Base-by-base conservation (phyloP, 768 basidiomycete species). In the Mycena chlorophos region DNA sequence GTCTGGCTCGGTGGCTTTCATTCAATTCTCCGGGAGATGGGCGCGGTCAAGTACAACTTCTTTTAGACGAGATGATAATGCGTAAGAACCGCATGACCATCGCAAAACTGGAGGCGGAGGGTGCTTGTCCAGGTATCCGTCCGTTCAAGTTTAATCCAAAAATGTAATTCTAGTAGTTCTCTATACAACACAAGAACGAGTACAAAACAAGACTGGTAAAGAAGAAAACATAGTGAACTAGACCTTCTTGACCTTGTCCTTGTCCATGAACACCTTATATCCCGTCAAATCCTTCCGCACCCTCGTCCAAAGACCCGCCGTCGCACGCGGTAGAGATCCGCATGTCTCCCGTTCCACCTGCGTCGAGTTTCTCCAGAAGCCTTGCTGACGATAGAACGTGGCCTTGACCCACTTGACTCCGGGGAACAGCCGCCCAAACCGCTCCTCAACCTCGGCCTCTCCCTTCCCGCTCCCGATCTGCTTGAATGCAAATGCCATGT, bases 401-500 rank as follows among this genome's bases (percentile, higher is more conserved):
- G 37, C 47, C 14, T 55, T 40, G 27, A 26, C 26, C 22, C 29
- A 55, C 8, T 40, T 17, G 1, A 2, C 19, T 13, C 6, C 16
- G 4, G 20, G 22, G 19, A 49, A 55, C 22, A 29, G 27, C 3
- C 17, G 8, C 4, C 3, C 25, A n/a, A 49, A 55, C 22, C 48
- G 26, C 10, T 29, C 29, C 14, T 20, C 16, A 14, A 56, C 49
- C 1, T 31, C 10, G 8, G 12, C 6, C 6, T 19, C 14, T 10
- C 27, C 45, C 20, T 8, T 47, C 17, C 17, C 23, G 20, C 1
- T 1, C 19, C 2, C 8, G 2, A 47, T 14, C 3, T 14, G 25
- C 2, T 39, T 27, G n/a, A 49, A 55, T 5, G 47, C 54, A 10
- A 37, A 5, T 1, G 48, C 54, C 47, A 55, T 55, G 29, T 55